Evolutionary conservation across 2,329 filamentous ascomycete genomes (phyloP), one percentile per base, ranked within the genome.

Genomic region (Lecanicillium sp.): DNA sequence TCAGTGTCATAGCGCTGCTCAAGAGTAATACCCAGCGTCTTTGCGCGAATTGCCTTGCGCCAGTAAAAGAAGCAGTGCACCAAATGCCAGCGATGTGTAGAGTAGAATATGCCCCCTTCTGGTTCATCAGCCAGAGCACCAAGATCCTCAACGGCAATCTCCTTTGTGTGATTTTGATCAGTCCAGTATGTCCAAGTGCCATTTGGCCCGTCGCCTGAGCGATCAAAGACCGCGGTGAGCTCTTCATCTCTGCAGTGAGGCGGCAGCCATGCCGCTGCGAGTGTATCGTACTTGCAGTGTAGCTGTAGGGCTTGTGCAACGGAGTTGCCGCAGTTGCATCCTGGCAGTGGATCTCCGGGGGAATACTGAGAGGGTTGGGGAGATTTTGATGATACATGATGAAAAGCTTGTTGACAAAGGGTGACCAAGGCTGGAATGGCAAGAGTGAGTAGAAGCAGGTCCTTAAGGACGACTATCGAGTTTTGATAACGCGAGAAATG

Each of bases 251-350:
- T 51, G 38, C 60, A 63, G 17, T 56, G 44, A 1, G 44, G 40
- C 4, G 56, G 59, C 2, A 63, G 49, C 59, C 58, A 63, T 9
- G 58, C 50, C 4, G 55, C 48, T 1, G 56, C 48, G 12, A 63
- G 45, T 5, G 53, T 47, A 40, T 62, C 60, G 45, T 55, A 64
- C 18, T 48, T 47, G 47, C 59, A 63, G 14, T 47, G 43, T 4
- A 51, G 39, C 2, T 47, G 7, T 4, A 42, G 27, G 0, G 59
- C 59, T 42, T 62, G 50, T 3, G 35, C 33, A 6, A 51, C 45
- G 4, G 52, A 50, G 11, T 47, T 45, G 27, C 59, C 58, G 47
- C 59, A 63, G 45, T 52, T 42, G 39, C 58, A 61, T 6, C 22
- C 22, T 6, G 22, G 22, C 11, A 25, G 22, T 7, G 22, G 22